phyloP scores from a whole-genome alignment of 2,329 filamentous ascomycete genomes.

The Colletotrichum paranaense region DNA sequence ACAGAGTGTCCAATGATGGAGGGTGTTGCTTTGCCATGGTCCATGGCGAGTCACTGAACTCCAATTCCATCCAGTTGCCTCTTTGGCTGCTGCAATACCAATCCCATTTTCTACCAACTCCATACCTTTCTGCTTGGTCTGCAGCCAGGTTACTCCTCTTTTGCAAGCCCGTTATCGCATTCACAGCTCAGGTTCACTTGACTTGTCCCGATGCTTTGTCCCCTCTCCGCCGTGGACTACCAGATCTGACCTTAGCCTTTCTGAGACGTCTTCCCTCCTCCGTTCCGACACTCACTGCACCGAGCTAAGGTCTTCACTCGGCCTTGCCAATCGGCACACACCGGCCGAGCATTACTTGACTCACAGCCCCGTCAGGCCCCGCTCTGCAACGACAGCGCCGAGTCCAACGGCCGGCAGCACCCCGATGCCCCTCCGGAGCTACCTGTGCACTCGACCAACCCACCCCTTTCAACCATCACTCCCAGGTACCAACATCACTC shows the following conservation, averaged over 20 bases:
- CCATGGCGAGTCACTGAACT: slow-evolving; percentile 12
- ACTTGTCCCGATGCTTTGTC: slow-evolving; percentile 4
- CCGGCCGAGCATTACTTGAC: neutral
- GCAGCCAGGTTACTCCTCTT: neutral
- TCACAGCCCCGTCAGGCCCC: slow-evolving; percentile 14
- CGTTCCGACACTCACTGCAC: neutral
- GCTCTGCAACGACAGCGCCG: slow-evolving; percentile 24
- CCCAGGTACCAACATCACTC: neutral
- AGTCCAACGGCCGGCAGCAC: slow-evolving; percentile 11
- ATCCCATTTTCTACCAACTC: slow-evolving; percentile 20
- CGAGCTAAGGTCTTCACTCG: neutral
- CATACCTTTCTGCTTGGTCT: slow-evolving; percentile 10
- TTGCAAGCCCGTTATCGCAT: neutral
- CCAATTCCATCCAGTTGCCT: neutral
- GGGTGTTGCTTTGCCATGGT: slow-evolving; percentile 1
- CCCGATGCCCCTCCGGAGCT: neutral
- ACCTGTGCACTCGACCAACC: neutral
- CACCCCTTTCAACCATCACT: neutral
- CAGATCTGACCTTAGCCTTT: slow-evolving; percentile 4
- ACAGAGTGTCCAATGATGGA: slow-evolving; percentile 13
- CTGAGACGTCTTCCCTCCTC: neutral
- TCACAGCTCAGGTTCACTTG: neutral
- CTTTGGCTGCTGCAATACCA: neutral
- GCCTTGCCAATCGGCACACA: neutral
- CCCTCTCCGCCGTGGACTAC: neutral